Conservation (phyloP, 371 early-diverging fungal species). For the Chytridium lagenaria region DNA sequence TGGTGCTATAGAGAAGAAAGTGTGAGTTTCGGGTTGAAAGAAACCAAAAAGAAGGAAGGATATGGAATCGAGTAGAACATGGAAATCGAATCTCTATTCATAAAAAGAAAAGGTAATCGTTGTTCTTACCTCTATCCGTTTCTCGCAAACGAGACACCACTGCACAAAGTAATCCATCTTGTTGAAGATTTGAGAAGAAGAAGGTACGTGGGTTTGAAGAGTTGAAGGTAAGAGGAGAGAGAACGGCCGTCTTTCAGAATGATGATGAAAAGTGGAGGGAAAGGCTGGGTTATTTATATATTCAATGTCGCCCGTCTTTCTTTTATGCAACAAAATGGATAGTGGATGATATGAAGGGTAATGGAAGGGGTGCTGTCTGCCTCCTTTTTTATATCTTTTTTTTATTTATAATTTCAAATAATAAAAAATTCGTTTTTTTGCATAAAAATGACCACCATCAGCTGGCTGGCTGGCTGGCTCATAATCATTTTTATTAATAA, state of each 20-base stretch:
- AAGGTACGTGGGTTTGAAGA: neutral
- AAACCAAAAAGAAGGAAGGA: too few species aligned
- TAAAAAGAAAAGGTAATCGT: neutral
- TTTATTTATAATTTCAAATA: too few species aligned
- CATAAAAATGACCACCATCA: too few species aligned
- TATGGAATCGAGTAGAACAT: too few species aligned
- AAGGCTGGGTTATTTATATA: neutral
- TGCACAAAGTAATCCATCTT: conserved; percentile 33
- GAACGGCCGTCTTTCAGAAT: neutral
- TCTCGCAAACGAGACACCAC: conserved; percentile 37
- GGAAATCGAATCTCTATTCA: neutral
- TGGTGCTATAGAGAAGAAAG: conserved; percentile 15
- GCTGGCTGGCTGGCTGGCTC: too few species aligned
- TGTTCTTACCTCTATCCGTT: conserved; percentile 23
- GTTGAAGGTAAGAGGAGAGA: neutral
- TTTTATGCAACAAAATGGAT: too few species aligned
- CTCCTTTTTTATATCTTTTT: too few species aligned
- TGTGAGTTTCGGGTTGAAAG: neutral
- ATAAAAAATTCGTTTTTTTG: too few species aligned
- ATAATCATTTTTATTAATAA: too few species aligned
- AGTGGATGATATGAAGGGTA: neutral
- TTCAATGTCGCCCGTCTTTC: too few species aligned
- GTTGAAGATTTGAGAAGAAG: neutral
- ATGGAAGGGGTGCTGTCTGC: neutral
- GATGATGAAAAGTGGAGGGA: neutral